Percentiles rank a stretch among this genome's conserved stretches.
phyloP scores from a whole-genome alignment of 139 green algal species.

The Chlamydomonas sp. region DNA sequence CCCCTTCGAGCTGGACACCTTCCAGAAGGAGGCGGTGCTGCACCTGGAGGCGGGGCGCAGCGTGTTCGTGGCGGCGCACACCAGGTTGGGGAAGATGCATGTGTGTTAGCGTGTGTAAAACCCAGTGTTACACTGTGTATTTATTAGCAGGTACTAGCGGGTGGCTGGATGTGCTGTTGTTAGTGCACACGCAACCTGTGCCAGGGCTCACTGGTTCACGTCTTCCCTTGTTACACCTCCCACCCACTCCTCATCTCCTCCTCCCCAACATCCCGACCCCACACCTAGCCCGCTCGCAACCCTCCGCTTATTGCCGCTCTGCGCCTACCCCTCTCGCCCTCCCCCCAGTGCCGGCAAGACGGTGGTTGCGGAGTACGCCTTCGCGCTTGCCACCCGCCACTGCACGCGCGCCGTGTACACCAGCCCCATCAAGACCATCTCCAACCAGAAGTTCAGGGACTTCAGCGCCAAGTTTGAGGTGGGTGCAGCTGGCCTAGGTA shows the following conservation, averaged over 20 bases:
- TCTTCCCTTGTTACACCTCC: background rate
- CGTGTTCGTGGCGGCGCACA: constrained; percentile 95
- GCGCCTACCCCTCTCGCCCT: background rate
- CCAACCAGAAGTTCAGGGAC: constrained; percentile 99
- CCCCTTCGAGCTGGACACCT: constrained; percentile 93
- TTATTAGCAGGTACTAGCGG: too few relatives aligned
- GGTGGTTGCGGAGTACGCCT: constrained; percentile 97
- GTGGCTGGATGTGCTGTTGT: too few relatives aligned
- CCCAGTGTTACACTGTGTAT: background rate
- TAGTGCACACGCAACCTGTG: too few relatives aligned
- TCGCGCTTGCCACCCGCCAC: constrained; percentile 88
- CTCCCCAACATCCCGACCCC: background rate
- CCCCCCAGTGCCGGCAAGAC: constrained; percentile 91
- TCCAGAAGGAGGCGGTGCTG: constrained; percentile 88
- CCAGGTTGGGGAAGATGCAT: constrained; percentile 52
- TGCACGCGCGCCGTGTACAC: constrained; percentile 93
- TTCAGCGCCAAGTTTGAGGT: constrained; percentile 90
- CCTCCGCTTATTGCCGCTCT: too few relatives aligned
- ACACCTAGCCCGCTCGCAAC: too few relatives aligned
- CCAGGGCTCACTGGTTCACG: background rate
- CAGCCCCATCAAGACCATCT: constrained; percentile 97
- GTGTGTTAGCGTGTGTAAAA: background rate
- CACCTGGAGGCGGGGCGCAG: constrained; percentile 36
- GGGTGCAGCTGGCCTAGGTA: background rate
- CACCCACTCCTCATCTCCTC: background rate